Evolutionary conservation across 1,284 basidiomycete species (phyloP), one percentile per base, ranked within the genome.

Genomic region (Trichosporon asahii): DNA sequence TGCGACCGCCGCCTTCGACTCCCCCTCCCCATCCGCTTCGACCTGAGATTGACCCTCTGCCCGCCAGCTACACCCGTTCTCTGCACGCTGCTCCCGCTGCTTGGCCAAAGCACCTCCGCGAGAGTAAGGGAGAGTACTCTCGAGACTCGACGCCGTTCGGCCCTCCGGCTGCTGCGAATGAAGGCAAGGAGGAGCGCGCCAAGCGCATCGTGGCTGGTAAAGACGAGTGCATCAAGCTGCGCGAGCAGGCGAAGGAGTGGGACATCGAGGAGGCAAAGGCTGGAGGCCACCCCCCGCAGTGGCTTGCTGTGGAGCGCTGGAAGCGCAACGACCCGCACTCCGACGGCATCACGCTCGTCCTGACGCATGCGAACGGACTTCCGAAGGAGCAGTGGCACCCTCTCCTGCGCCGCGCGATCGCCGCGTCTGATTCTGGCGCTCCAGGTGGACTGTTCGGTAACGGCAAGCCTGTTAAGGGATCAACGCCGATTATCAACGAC

Each of bases 351-450:
- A 93, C 91, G 0, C 83, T 94, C 49, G 86, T 94, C 71, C 83
- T 91, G 57, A 87, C 88, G 8, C 92, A 94, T 77, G 92, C 91
- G 1, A 94, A 91, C 79, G 92, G 93, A 8, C 89, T 94, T 75
- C 88, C 89, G 72, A 94, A 94, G 81, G 91, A 93, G 70, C 68
- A 66, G 44, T 93, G 90, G 88, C 89, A 91, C 76, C 87, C 89
- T 0, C 86, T 86, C 1, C 73, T 93, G 0, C 80, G 82, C 0
- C 75, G 84, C 37, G 76, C 92, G 9, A 68, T 85, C 15, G 74
- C 63, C 3, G 57, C 57, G 15, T 35, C 18, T 44, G 27, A 68
- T n/a, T 29, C 71, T 1, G 29, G 44, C 4, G 44, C 71, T 0
- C 60, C 66, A 0, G 60, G 60, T 0, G 68, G 44, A 9, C 46